These are phyloP conservation scores for Pythium rhizo-oryzae DNA, from an alignment of 352 stramenopile genomes.

Conservation along the genomic window DNA sequence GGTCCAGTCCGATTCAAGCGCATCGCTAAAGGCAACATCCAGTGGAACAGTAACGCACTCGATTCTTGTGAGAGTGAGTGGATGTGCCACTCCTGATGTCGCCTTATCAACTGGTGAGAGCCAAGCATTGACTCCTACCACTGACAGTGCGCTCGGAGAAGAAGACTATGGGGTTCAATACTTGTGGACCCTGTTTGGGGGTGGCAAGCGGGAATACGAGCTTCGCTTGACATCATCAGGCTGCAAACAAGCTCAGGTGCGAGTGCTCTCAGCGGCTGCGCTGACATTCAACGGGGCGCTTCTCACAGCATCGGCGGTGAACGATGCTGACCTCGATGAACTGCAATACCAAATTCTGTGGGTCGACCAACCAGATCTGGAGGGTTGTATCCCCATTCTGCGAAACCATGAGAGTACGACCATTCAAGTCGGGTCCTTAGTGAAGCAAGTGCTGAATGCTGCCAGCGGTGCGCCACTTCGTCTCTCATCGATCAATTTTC, in stretches of 20 bases:
- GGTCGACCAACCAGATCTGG: conserved; percentile 3
- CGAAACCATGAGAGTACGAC: neutral
- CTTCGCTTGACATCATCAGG: conserved; percentile 3
- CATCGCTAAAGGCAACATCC: neutral
- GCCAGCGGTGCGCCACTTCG: neutral
- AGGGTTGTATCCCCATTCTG: neutral
- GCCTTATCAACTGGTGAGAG: neutral
- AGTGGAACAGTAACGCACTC: conserved; percentile 2
- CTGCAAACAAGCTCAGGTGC: conserved; percentile 7
- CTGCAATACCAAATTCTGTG: conserved; percentile 15
- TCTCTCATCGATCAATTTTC: neutral
- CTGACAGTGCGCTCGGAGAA: neutral
- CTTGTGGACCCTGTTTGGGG: conserved; percentile 3
- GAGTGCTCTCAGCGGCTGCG: conserved; percentile 3
- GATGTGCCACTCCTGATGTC: conserved; percentile 2
- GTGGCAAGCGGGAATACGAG: neutral
- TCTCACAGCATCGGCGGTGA: neutral
- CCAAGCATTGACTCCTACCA: neutral
- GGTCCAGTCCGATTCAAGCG: neutral
- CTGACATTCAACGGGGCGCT: neutral
- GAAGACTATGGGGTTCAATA: neutral
- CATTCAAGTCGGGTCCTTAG: conserved; percentile 4
- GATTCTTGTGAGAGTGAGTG: conserved; percentile 11
- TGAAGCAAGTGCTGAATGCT: neutral
- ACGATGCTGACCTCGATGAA: neutral